Evolutionary conservation across 1,284 basidiomycete species (phyloP).

Genomic region (Ceraceosorus bombacis): DNA sequence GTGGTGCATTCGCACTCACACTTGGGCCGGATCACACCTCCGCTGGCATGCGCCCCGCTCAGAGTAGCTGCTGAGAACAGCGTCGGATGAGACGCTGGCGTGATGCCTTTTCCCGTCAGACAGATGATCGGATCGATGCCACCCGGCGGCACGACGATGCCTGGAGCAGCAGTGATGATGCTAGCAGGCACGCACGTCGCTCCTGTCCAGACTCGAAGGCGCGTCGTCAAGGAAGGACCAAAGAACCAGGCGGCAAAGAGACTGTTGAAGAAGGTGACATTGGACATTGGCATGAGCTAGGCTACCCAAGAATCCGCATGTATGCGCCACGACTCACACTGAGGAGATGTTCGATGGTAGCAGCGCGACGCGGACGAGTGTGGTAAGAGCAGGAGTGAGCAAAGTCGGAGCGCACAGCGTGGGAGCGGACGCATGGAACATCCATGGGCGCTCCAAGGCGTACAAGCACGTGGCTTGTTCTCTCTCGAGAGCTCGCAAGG

Average conservation of each 20-base stretch:
- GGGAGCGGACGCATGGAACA: no score
- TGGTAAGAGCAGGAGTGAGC: background rate
- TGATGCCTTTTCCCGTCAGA: conserved; percentile 20
- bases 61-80: conserved; percentile 55
- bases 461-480: no score
- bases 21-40: conserved; percentile 5
- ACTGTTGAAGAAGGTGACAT: conserved; percentile 22
- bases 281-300: conserved; percentile 17
- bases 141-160: conserved; percentile 1
- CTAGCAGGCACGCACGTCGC: conserved; percentile 62
- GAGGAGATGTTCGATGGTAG: background rate
- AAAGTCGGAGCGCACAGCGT: background rate
- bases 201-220: conserved; percentile 67
- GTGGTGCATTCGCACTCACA: conserved; percentile 8
- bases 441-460: no score
- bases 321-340: conserved; percentile 4
- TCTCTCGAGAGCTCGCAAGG: background rate
- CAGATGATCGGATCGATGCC: conserved; percentile 29
- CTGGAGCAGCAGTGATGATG: conserved; percentile 1
- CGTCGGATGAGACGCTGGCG: conserved; percentile 12
- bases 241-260: conserved; percentile 75
- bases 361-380: background rate
- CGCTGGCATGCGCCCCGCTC: background rate
- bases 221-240: conserved; percentile 71
- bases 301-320: background rate